A percentile compares a stretch with the other conserved stretches of the same genome.
Conservation (phyloP, 1,284 basidiomycete genomes). For the Austroboletus niveus region DNA sequence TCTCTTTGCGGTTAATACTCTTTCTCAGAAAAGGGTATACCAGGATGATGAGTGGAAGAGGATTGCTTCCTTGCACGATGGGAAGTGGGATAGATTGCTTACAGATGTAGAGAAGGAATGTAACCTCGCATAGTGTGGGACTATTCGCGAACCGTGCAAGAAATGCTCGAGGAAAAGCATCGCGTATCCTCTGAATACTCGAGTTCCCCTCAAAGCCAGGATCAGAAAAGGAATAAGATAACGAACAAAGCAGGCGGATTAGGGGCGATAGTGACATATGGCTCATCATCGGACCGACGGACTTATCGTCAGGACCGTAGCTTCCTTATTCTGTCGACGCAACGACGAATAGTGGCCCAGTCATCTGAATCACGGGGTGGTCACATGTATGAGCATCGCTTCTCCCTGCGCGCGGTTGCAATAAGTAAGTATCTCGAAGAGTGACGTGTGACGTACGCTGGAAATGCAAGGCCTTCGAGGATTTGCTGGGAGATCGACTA, state of each 20-base stretch:
- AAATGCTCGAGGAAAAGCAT: too few species aligned
- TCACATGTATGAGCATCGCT: too few species aligned
- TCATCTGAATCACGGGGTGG: too few species aligned
- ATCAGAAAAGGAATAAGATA: constrained; percentile 22
- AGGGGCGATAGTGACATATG: constrained; percentile 19
- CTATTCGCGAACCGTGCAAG: too few species aligned
- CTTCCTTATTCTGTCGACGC: too few species aligned
- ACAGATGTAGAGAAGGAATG: constrained; percentile 22
- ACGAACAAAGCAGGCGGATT: constrained; percentile 27
- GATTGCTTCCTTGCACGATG: constrained; percentile 21
- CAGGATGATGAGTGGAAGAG: constrained; percentile 26
- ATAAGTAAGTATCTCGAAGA: too few species aligned
- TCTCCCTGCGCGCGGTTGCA: too few species aligned
- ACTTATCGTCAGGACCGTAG: constrained; percentile 34
- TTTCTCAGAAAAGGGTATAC: constrained; percentile 18
- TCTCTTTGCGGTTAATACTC: constrained; percentile 12
- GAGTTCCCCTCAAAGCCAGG: constrained; percentile 7
- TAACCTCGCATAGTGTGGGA: constrained; percentile 9
- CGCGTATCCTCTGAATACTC: too few species aligned
- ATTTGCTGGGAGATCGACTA: too few species aligned
- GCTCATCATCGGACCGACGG: constrained; percentile 19
- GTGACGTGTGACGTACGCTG: too few species aligned
- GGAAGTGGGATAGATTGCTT: constrained; percentile 25
- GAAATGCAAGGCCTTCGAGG: too few species aligned
- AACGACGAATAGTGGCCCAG: too few species aligned